phyloP scores from a whole-genome alignment of 1,284 basidiomycete species.

The Fomes fomentarius region DNA sequence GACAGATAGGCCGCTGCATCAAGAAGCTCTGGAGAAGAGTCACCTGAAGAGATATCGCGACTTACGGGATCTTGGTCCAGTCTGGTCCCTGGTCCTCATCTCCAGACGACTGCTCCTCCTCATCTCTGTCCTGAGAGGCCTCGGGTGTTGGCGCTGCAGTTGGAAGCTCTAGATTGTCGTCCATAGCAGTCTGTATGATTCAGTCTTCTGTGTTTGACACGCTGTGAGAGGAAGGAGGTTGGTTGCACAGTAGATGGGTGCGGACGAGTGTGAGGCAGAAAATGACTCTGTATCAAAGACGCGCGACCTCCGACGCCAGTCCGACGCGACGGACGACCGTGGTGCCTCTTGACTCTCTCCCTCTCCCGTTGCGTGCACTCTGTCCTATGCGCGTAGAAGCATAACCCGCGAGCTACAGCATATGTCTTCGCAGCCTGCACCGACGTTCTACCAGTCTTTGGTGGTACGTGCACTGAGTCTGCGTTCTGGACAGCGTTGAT shows the following conservation, averaged over 20 bases:
- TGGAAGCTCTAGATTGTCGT: constrained; percentile 38
- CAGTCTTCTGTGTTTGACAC: too few species aligned
- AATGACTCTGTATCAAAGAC: constrained; percentile 5
- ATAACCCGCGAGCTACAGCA: background rate
- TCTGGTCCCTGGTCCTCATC: constrained; percentile 63
- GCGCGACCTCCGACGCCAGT: constrained; percentile 7
- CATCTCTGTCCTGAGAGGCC: constrained; percentile 34
- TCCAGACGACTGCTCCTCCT: constrained; percentile 51
- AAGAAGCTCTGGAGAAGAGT: constrained; percentile 20
- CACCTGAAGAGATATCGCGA: background rate
- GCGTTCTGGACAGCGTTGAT: background rate
- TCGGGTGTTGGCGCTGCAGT: constrained; percentile 20
- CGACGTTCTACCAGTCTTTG: constrained; percentile 34
- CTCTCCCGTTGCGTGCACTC: background rate
- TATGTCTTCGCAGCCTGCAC: constrained; percentile 22
- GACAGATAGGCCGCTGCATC: constrained; percentile 14
- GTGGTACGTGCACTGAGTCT: constrained; percentile 23
- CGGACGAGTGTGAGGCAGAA: constrained; percentile 57
- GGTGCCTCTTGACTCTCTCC: background rate
- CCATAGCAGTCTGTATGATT: constrained; percentile 28
- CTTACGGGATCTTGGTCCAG: constrained; percentile 59
- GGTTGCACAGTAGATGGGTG: constrained; percentile 18
- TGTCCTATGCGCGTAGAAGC: background rate
- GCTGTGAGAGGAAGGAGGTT: too few species aligned
- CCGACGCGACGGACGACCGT: constrained; percentile 2